Conservation (phyloP, 768 basidiomycete genomes). For the Suillus variegatus region DNA sequence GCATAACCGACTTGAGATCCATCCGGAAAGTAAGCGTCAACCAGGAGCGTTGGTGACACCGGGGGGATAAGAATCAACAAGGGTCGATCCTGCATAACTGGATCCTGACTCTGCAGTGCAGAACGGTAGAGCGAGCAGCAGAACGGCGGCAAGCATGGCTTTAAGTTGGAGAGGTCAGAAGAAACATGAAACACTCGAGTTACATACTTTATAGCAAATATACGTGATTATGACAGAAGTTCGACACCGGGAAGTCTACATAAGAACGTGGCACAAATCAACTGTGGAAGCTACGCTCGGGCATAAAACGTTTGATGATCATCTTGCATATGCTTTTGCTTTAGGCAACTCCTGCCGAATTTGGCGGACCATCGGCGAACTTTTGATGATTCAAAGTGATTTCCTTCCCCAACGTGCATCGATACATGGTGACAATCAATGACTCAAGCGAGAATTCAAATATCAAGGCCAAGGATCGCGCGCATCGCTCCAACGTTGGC, state of each 20-base stretch:
- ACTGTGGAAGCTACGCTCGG: too few relatives aligned
- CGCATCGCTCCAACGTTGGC: too few relatives aligned
- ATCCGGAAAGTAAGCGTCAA: slow-evolving; percentile 42
- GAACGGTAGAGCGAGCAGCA: slow-evolving; percentile 11
- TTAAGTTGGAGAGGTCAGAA: not conserved
- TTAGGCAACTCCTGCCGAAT: not conserved
- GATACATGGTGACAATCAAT: not conserved
- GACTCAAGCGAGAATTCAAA: too few relatives aligned
- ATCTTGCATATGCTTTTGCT: not conserved
- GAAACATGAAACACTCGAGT: not conserved
- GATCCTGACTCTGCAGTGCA: slow-evolving; percentile 28
- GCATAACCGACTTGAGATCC: slow-evolving; percentile 44
- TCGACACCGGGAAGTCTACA: too few relatives aligned
- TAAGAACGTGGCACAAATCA: not conserved
- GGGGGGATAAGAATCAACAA: slow-evolving; percentile 42
- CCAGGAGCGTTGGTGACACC: slow-evolving; percentile 33
- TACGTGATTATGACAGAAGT: not conserved
- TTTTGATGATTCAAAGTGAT: not conserved
- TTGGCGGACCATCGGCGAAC: not conserved
- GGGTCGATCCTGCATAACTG: slow-evolving; percentile 44
- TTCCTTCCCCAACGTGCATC: not conserved
- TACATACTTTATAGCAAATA: not conserved
- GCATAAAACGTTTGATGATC: not conserved
- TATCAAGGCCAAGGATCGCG: too few relatives aligned
- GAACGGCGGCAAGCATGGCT: slow-evolving; percentile 6